Conservation (phyloP, 768 basidiomycete species). For the Grammothele lineata region DNA sequence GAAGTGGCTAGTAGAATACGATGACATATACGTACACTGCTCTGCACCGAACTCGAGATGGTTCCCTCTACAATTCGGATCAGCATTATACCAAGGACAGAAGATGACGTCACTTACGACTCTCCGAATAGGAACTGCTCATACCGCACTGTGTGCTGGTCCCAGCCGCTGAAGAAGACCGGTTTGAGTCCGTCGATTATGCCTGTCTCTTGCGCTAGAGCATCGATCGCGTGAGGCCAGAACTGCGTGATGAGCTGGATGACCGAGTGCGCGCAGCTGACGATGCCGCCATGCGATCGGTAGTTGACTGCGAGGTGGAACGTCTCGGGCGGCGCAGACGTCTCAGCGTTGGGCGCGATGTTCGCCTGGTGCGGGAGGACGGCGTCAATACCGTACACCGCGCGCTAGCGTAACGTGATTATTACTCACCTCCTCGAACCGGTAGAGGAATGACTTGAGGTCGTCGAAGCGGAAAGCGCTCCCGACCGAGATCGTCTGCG, state of each 20-base stretch:
- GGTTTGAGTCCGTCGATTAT: constrained; percentile 52
- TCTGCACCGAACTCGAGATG: constrained; percentile 58
- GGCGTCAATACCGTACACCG: too few relatives aligned
- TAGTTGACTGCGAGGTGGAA: constrained; percentile 67
- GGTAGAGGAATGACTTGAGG: constrained; percentile 51
- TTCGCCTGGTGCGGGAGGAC: too few relatives aligned
- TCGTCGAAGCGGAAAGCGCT: constrained; percentile 72
- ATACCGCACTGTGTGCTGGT: constrained; percentile 37
- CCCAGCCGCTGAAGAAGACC: constrained; percentile 49
- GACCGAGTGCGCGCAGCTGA: constrained; percentile 62
- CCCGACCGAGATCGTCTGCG: constrained; percentile 71
- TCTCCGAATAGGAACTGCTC: constrained; percentile 56
- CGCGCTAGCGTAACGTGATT: too few relatives aligned
- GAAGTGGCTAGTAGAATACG: too few relatives aligned
- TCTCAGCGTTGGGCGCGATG: background rate
- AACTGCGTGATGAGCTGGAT: constrained; percentile 59
- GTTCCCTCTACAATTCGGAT: constrained; percentile 32
- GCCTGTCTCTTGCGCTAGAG: constrained; percentile 50
- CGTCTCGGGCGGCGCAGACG: constrained; percentile 23
- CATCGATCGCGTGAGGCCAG: constrained; percentile 65
- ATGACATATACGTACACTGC: constrained; percentile 44
- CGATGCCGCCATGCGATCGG: constrained; percentile 69
- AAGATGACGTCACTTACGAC: constrained; percentile 34
- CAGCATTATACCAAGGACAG: background rate
- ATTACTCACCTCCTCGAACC: constrained; percentile 49